Conservation (phyloP, 108 stramenopile species). For the Licmophora abbreviata region DNA sequence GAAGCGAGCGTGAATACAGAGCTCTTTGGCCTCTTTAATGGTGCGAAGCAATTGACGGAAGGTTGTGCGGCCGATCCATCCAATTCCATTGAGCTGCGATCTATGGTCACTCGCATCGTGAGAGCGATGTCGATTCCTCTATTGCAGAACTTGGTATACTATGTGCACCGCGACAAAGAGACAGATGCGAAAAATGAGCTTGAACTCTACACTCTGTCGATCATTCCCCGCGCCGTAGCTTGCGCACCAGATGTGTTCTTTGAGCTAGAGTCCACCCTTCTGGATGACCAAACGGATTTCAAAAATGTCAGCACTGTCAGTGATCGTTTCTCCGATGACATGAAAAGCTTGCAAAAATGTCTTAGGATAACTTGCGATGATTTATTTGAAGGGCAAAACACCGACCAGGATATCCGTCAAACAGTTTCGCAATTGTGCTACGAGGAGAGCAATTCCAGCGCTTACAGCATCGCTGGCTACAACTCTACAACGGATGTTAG, state of each 20-base stretch:
- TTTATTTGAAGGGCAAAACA: constrained; percentile 8
- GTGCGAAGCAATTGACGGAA: constrained; percentile 18
- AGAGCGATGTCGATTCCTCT: constrained; percentile 45
- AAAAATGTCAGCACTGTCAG: not conserved
- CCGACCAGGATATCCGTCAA: no score
- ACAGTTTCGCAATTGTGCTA: no score
- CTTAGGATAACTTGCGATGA: constrained; percentile 33
- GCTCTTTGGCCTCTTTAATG: constrained; percentile 30
- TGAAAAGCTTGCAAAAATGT: constrained; percentile 29
- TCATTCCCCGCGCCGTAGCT: constrained; percentile 29
- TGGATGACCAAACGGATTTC: constrained; percentile 4
- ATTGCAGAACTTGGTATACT: constrained; percentile 40
- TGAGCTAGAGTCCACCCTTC: constrained; percentile 10
- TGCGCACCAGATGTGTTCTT: constrained; percentile 21
- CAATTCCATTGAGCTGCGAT: constrained; percentile 17
- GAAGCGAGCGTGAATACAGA: constrained; percentile 29
- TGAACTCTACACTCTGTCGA: constrained; percentile 40
- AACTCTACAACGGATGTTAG: constrained; percentile 24
- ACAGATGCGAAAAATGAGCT: constrained; percentile 17
- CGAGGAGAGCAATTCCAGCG: constrained; percentile 6
- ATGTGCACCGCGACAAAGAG: constrained; percentile 27
- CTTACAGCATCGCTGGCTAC: constrained; percentile 27
- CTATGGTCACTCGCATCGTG: constrained; percentile 31
- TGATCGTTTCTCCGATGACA: constrained; percentile 14
- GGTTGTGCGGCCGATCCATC: constrained; percentile 10